These are phyloP conservation scores for Olyra latifolia DNA, from an alignment of 176 grass and related monocot species.

Conservation along the genomic window DNA sequence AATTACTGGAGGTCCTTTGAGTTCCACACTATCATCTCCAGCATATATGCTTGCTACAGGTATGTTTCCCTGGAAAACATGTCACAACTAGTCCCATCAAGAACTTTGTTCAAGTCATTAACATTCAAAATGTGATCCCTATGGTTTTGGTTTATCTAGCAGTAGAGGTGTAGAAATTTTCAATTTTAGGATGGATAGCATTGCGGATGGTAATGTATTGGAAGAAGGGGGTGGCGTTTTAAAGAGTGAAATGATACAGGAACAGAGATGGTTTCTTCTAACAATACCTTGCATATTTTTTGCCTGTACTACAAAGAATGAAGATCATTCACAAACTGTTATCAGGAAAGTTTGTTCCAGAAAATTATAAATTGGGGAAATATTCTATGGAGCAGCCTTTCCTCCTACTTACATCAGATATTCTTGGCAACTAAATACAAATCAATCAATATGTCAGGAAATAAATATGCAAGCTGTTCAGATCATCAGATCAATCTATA, in stretches of 20 bases:
- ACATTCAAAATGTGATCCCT: not conserved
- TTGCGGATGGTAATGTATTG: not conserved
- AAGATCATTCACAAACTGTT: not conserved
- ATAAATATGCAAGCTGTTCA: not conserved
- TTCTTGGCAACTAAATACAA: not conserved
- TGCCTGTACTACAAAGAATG: not conserved
- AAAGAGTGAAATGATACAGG: not conserved
- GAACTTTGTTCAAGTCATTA: not conserved
- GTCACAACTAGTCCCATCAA: slow-evolving; percentile 20
- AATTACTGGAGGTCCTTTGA: slow-evolving; percentile 78
- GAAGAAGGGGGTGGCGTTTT: not conserved
- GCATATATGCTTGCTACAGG: slow-evolving; percentile 90
- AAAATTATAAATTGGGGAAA: not conserved
- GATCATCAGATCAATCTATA: slow-evolving; percentile 15
- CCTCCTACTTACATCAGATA: not conserved
- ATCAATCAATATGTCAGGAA: not conserved
- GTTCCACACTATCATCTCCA: slow-evolving; percentile 76
- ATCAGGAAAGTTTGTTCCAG: not conserved
- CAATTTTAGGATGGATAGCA: not conserved
- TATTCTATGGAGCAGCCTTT: not conserved
- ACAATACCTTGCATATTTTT: not conserved
- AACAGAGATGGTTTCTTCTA: not conserved
- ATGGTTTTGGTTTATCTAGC: not conserved
- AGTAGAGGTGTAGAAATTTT: not conserved
- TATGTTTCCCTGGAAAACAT: slow-evolving; percentile 82